Evolutionary conservation across 208 protist species (phyloP), one percentile per base, ranked within the genome.

Genomic region (Vickermania spadyakhi): DNA sequence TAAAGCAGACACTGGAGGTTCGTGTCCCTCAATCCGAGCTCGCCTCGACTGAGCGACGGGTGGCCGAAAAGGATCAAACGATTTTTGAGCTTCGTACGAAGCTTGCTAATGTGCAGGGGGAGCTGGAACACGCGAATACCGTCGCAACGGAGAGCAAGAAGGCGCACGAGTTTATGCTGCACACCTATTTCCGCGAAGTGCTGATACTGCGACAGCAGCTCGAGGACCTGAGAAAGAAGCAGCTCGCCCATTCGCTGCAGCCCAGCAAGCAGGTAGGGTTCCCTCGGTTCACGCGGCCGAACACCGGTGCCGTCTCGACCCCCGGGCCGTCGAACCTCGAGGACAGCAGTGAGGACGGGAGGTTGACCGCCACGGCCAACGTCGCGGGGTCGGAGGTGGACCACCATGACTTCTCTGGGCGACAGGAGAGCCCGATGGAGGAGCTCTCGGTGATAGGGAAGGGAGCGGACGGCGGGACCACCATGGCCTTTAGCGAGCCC

Each of bases 181-280:
- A 82, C 57, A 79, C 64, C 56, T 94, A 94, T 65, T 94, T 94
- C 58, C 66, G 73, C 11, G 84, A 94, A 58, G 87, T 91, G 1
- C 69, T 89, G 2, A 62, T 88, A 27, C 70, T 94, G 41, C 78
- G 87, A 7, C 70, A 72, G 60, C 77, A 69, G 53, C n/a, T 77
- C 13, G 51, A 55, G 13, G 51, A 55, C 13, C 51, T 55, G 7
- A 18, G 26, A 18, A 45, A 45, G 36, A 7, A 18, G 36, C 36
- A 45, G 36, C 36, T 45, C 36, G 36, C 18, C 36, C 7, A n/a
- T 7, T 7, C 36, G 11, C 11, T 18, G 11, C 11, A 7, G 36
- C 11, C 36, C 11, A 21, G 7, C 13, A 56, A 28, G 52, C 7
- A 5, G 11, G 52, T 56, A 21, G 25, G 22, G 52, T 56, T 28